Conservation (phyloP, 805 yeast genomes). For the Candida glaebosa region DNA sequence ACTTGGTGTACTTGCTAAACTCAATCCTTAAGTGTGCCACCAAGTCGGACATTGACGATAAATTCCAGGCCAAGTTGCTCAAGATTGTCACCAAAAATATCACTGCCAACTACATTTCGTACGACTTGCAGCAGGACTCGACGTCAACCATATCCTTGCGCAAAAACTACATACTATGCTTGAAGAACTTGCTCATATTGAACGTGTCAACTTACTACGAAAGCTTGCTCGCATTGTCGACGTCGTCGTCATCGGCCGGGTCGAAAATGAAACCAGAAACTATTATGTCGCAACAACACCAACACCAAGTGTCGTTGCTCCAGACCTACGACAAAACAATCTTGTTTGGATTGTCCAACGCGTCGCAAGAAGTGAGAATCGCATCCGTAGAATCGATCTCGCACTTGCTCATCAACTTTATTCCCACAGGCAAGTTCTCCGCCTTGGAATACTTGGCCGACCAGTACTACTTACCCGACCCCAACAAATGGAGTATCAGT, state of each 20-base stretch:
- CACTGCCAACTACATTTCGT: constrained; percentile 15
- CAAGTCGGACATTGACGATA: constrained; percentile 38
- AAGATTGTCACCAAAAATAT: constrained; percentile 31
- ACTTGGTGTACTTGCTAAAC: constrained; percentile 28
- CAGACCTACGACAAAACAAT: constrained; percentile 27
- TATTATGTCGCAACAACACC: constrained; percentile 38
- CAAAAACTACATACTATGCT: constrained; percentile 28
- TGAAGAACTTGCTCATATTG: constrained; percentile 31
- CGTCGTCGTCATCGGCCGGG: constrained; percentile 32
- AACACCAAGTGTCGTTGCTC: constrained; percentile 29
- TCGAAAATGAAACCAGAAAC: constrained; percentile 41
- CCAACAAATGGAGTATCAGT: constrained; percentile 27
- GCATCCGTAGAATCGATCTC: constrained; percentile 36
- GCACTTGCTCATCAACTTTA: constrained; percentile 30
- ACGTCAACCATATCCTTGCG: constrained; percentile 23
- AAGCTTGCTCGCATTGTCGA: constrained; percentile 29
- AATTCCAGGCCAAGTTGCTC: constrained; percentile 31
- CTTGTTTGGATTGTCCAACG: constrained; percentile 28
- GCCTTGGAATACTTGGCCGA: constrained; percentile 29
- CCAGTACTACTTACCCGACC: constrained; percentile 29
- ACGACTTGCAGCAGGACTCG: constrained; percentile 14
- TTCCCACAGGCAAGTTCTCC: constrained; percentile 36
- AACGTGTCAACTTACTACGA: constrained; percentile 36
- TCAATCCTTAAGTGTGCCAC: constrained; percentile 32
- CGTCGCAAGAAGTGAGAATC: constrained; percentile 31